phyloP scores from a whole-genome alignment of 306 rosid species.

The Carpinus viminea region DNA sequence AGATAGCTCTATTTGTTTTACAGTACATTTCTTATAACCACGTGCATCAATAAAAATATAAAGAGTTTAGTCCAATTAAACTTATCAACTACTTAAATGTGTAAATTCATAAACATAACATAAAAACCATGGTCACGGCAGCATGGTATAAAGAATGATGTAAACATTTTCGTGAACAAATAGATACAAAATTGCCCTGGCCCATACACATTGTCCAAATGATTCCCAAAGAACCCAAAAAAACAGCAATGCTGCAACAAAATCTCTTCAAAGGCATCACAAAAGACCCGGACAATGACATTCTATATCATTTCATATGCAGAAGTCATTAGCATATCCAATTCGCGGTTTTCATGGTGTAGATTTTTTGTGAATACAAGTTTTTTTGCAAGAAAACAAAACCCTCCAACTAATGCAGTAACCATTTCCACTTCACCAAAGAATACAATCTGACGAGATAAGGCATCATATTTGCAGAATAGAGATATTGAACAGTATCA shows the following conservation, averaged over 20 bases:
- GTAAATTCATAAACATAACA: not conserved
- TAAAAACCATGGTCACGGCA: not conserved
- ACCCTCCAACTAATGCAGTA: not conserved
- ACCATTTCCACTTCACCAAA: not conserved
- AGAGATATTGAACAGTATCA: not conserved
- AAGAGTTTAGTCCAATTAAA: not conserved
- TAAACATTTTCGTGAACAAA: not conserved
- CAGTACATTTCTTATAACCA: not conserved
- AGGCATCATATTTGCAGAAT: not conserved
- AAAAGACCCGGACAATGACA: not conserved
- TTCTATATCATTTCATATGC: not conserved
- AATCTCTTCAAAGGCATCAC: not conserved
- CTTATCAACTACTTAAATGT: not conserved
- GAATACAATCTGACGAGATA: not conserved
- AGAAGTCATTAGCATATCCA: not conserved
- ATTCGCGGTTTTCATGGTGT: not conserved
- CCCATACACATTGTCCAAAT: not conserved
- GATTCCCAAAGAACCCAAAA: slow-evolving; percentile 5
- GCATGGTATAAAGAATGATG: not conserved
- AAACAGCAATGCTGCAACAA: not conserved
- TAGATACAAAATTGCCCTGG: not conserved
- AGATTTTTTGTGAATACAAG: not conserved
- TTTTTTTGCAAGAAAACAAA: not conserved
- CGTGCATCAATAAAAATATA: not conserved
- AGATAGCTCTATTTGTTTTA: not conserved